phyloP scores from a whole-genome alignment of 495 filamentous ascomycete genomes.

The Tuber magnatum region DNA sequence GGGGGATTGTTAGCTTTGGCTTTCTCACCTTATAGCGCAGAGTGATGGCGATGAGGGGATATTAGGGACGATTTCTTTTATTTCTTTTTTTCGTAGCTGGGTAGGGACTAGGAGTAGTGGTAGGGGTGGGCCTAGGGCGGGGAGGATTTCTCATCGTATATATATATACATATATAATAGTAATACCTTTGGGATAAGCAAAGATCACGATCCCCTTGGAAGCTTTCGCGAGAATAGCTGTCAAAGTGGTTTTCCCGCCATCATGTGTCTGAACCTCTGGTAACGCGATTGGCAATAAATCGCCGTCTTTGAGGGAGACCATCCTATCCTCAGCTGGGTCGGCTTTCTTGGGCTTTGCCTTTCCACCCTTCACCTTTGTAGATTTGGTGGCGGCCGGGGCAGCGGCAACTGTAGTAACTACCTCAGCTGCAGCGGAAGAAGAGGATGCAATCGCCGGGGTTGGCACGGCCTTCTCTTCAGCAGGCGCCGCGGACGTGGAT shows the following conservation, averaged over 20 bases:
- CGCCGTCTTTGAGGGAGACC: conserved; percentile 61
- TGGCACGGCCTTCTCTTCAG: conserved; percentile 11
- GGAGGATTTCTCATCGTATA: not conserved
- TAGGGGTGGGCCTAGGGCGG: not conserved
- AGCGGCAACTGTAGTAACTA: not conserved
- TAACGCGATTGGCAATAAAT: conserved; percentile 35
- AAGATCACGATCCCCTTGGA: conserved; percentile 83
- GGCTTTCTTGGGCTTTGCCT: conserved; percentile 35
- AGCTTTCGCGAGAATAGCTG: conserved; percentile 70
- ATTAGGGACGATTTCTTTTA: not conserved
- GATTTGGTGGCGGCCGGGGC: conserved; percentile 40
- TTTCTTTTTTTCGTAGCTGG: not conserved
- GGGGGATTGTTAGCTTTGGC: conserved; percentile 24
- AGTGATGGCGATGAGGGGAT: not conserved
- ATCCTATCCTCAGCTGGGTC: conserved; percentile 35
- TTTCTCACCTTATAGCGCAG: not conserved
- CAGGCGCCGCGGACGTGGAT: conserved; percentile 7
- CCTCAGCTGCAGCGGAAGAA: conserved; percentile 9
- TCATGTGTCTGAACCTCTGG: conserved; percentile 73
- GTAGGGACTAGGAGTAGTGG: not conserved
- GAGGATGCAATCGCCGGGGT: conserved; percentile 1
- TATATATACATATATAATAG: not conserved
- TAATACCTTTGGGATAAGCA: conserved; percentile 78
- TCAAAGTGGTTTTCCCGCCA: conserved; percentile 66
- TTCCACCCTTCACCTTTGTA: conserved; percentile 32